A percentile compares a stretch with the other conserved stretches of the same genome.
phyloP scores from a whole-genome alignment of 2,329 filamentous ascomycete genomes.

The Phoma sp. region DNA sequence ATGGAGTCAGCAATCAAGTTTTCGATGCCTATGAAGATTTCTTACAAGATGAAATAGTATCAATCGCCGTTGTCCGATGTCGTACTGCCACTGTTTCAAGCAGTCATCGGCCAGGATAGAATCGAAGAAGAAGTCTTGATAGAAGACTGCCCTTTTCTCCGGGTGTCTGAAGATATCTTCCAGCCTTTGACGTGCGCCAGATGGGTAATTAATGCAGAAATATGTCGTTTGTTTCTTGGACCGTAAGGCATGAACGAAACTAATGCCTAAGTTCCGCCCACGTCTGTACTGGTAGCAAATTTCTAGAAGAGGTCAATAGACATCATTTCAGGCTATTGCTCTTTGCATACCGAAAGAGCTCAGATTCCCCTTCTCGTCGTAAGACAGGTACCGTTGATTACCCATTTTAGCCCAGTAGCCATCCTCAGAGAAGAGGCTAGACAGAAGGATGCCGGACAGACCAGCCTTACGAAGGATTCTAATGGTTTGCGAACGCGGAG shows the following conservation, averaged over 20 bases:
- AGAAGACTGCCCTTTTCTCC: slow-evolving; percentile 6
- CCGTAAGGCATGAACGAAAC: slow-evolving; percentile 26
- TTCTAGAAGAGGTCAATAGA: slow-evolving; percentile 8
- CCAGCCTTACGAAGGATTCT: not conserved
- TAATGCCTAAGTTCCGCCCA: slow-evolving; percentile 27
- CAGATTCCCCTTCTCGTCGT: not conserved
- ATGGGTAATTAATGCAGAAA: slow-evolving; percentile 10
- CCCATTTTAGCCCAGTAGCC: slow-evolving; percentile 36
- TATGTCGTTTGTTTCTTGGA: slow-evolving; percentile 6
- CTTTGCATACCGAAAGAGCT: not conserved
- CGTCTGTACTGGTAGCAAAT: slow-evolving; percentile 28
- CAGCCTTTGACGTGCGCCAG: not conserved
- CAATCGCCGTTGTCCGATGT: slow-evolving; percentile 22
- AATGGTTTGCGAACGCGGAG: not conserved
- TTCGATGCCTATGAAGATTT: too few relatives aligned
- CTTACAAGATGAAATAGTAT: slow-evolving; percentile 7
- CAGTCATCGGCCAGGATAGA: slow-evolving; percentile 26
- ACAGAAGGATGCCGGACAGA: not conserved
- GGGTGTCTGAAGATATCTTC: not conserved
- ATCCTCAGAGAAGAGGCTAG: slow-evolving; percentile 21
- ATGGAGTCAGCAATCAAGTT: not conserved
- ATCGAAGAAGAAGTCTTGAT: slow-evolving; percentile 30
- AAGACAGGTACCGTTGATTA: slow-evolving; percentile 19
- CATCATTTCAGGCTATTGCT: too few relatives aligned
- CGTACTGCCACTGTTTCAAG: slow-evolving; percentile 26